Evolutionary conservation across 331 rosid genomes (phyloP).

Genomic region (Arachis monticola): DNA sequence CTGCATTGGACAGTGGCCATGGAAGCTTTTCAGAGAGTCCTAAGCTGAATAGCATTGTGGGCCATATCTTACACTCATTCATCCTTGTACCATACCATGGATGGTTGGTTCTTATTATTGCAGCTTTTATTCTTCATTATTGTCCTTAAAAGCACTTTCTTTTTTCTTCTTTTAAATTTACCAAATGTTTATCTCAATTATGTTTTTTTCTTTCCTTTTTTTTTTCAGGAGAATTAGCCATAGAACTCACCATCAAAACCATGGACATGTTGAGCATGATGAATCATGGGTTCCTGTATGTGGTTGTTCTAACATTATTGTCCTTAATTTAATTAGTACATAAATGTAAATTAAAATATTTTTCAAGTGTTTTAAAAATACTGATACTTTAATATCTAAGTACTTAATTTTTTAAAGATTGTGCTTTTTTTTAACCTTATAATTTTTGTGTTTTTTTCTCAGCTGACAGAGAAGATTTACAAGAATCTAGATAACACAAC

Average conservation of each 20-base stretch:
- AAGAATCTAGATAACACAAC: slow-evolving; percentile 56
- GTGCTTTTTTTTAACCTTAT: background rate
- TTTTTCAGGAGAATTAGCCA: slow-evolving; percentile 91
- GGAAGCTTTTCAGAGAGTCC: slow-evolving; percentile 71
- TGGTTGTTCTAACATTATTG: background rate
- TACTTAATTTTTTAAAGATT: background rate
- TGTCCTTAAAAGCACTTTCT: background rate
- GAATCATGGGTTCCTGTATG: slow-evolving; percentile 98
- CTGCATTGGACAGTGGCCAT: slow-evolving; percentile 68
- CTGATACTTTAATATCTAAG: too few relatives aligned
- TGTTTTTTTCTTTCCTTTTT: background rate
- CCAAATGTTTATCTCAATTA: slow-evolving; percentile 16
- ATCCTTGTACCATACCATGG: slow-evolving; percentile 77
- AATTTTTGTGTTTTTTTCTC: slow-evolving; percentile 22
- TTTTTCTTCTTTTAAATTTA: background rate
- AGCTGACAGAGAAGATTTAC: slow-evolving; percentile 85
- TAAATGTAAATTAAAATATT: background rate
- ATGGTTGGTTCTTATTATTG: slow-evolving; percentile 48
- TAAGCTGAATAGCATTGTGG: slow-evolving; percentile 51
- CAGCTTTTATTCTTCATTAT: background rate
- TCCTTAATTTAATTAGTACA: background rate
- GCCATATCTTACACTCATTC: slow-evolving; percentile 66
- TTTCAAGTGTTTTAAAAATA: too few relatives aligned
- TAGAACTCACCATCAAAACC: slow-evolving; percentile 96
- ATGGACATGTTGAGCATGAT: slow-evolving; percentile 94